Base-by-base conservation (phyloP, 441 rosid genomes). In the Erodium trifolium region DNA sequence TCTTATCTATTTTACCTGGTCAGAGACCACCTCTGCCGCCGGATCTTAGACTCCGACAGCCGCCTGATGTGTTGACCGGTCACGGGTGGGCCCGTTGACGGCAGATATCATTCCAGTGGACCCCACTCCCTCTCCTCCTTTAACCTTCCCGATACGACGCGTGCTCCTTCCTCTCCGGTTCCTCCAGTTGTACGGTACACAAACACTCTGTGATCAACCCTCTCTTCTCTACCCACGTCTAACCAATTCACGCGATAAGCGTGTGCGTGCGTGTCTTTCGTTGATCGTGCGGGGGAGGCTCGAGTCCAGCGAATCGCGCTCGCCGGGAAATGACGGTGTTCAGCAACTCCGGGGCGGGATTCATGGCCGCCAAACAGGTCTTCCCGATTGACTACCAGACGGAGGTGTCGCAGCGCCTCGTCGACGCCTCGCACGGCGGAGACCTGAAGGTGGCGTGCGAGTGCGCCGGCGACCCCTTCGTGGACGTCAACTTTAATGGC, bases 351-450 rank as follows among this genome's bases (percentile, higher is more conserved):
- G 72, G 77, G 31, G 34, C 80, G 0, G 77, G 74, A 16, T 73
- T 71, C 60, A 77, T 68, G 2, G 84, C 89, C 74, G 87, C 84
- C 67, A 82, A 77, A 78, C 97, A 94, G 85, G 92, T 91, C 63
- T 96, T 94, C 55, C 99, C 97, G 59, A 77, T 94, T 35, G 91
- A 91, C 79, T 91, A 83, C 85, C 91, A 85, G 78, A 84, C 86
- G 0, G 97, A 90, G 76, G 89, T 82, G 0, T 94, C 97, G 11
- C 95, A 88, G 77, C 82, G 88, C 14, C 96, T 94, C 14, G 86
- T 91, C 5, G 90, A 91, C 45, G 86, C 97, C 4, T 68, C 86
- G 57, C 84, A 87, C 13, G 63, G 87, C 71, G 85, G 91, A 1
- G 97, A 90, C 79, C 72, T 82, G 63, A 81, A 66, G 68, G 82